Percentiles rank a stretch among this genome's conserved stretches.
Conservation (phyloP, 306 rosid genomes). For the Rosa chinensis region DNA sequence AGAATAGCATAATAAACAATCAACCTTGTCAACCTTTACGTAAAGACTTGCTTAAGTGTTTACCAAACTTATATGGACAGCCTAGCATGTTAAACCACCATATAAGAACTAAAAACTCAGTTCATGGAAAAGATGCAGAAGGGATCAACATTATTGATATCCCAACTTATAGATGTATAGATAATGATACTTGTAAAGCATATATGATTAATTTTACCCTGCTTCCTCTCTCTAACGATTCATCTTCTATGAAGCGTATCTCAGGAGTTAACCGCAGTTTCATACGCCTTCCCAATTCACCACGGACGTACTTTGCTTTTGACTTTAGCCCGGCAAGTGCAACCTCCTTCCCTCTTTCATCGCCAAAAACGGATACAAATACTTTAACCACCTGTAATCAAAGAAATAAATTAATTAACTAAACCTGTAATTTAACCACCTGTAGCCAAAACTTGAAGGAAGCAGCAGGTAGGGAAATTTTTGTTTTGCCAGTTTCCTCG, state of each 20-base stretch:
- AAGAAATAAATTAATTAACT: slow-evolving; percentile 3
- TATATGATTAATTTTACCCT: slow-evolving; percentile 46
- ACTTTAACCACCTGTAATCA: slow-evolving; percentile 74
- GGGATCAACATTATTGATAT: neutral
- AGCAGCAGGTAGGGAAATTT: neutral
- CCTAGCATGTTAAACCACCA: neutral
- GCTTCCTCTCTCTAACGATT: slow-evolving; percentile 91
- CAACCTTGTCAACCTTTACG: slow-evolving; percentile 8
- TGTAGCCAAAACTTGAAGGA: neutral
- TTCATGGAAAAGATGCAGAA: neutral
- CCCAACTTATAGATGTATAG: neutral
- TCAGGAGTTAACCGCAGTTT: slow-evolving; percentile 88
- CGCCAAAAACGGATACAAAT: slow-evolving; percentile 88
- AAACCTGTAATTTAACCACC: neutral
- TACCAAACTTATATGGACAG: neutral
- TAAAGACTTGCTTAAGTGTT: neutral
- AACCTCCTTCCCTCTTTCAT: slow-evolving; percentile 88
- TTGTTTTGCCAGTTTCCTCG: neutral
- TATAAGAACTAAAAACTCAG: slow-evolving; percentile 1
- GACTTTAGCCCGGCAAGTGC: slow-evolving; percentile 92
- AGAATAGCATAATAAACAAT: neutral
- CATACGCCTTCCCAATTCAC: slow-evolving; percentile 82
- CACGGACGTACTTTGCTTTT: slow-evolving; percentile 82
- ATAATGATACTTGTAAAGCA: neutral
- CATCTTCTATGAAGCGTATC: slow-evolving; percentile 89